Percentiles rank a stretch among this genome's conserved stretches.
phyloP scores from a whole-genome alignment of 2,329 filamentous ascomycete species.

The Stylonectria norvegica region DNA sequence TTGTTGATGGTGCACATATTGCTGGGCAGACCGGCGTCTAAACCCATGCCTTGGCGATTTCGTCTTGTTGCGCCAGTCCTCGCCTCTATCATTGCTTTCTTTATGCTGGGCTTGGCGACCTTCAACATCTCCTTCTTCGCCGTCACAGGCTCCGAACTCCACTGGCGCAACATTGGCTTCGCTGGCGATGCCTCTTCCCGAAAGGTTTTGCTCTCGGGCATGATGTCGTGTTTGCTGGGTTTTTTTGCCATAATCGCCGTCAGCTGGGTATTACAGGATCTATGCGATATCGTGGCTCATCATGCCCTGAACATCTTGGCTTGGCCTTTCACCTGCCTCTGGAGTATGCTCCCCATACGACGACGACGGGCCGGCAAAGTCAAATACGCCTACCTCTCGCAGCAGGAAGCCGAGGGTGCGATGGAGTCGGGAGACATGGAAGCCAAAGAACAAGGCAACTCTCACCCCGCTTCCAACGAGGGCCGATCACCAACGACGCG shows the following conservation, averaged over 20 bases:
- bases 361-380: not conserved
- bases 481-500: not conserved
- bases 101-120: constrained; percentile 2
- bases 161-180: constrained; percentile 33
- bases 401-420: too few relatives aligned
- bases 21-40: constrained; percentile 5
- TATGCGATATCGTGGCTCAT: constrained; percentile 16
- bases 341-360: not conserved
- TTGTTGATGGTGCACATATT: constrained; percentile 20
- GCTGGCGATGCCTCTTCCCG: constrained; percentile 30
- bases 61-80: not conserved
- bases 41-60: constrained; percentile 1
- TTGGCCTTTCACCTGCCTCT: constrained; percentile 19
- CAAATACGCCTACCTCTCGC: constrained; percentile 21
- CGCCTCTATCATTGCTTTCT: constrained; percentile 1
- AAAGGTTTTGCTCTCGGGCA: constrained; percentile 30
- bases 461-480: not conserved
- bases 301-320: constrained; percentile 26
- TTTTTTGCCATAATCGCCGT: constrained; percentile 12
- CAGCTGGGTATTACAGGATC: constrained; percentile 26
- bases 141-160: constrained; percentile 33
- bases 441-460: not conserved
- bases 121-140: constrained; percentile 30
- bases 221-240: constrained; percentile 25
- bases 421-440: too few relatives aligned